Evolutionary conservation across 192 early-diverging fungal species (phyloP), one percentile per base, ranked within the genome.

Genomic region (Chytriomyces sp.): DNA sequence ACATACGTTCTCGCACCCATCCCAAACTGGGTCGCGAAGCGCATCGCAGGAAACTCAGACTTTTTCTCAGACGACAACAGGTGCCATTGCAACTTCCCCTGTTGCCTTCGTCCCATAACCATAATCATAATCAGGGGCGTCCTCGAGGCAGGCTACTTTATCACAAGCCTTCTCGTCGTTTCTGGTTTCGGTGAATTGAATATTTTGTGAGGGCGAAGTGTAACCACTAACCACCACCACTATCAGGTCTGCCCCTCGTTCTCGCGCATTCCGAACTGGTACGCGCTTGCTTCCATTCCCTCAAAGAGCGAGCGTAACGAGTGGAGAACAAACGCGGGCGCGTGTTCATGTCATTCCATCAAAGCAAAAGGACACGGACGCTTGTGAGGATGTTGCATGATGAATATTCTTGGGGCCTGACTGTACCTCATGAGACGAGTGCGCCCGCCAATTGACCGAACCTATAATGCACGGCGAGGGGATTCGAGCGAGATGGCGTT

Each of bases 1-100:
- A 96, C 91, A 19, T 99, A 94, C 77, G 85, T 94, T 25, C 59
- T 99, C 70, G 95, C 96, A 22, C 95, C 95, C 10, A 38, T 96
- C 37, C 96, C 96, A 0, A 99, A 99, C 76, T 89, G 88, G 44
- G 71, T 99, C 28, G 93, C 89, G 75, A 88, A 90, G 56, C 82
- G 89, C 37, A 88, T 90, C 56, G 85, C 90, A 32, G 81, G 84
- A 30, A 83, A 85, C 19, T 61, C 65, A 26, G 80, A 81, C 37
- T 75, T 72, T 44, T 62, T 75, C 39, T 66, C 73, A 26, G 80
- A 75, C 25, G 76, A 78, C 49, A 94, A 62, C 81, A 89, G 67
- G 84, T 91, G 80, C 44, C 22, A 49, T 49, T 49, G 17, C 44
- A 49, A 14, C 41, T 49, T 14, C 22, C 14, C 65, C 28, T 80